Conservation (phyloP, 306 rosid genomes). For the Argentina anserina region DNA sequence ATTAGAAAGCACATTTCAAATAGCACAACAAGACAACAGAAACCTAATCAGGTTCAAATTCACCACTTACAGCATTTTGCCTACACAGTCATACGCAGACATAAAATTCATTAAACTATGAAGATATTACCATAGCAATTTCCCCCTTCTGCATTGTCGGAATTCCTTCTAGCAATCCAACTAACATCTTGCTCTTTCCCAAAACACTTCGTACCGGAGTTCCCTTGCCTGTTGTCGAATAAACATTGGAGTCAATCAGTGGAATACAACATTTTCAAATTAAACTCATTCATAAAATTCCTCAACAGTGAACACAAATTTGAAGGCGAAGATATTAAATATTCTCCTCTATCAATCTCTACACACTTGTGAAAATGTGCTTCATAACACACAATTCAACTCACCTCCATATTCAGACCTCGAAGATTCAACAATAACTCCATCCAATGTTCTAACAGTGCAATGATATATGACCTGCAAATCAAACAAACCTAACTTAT, state of each 20-base stretch:
- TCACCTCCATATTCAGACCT: constrained; percentile 75
- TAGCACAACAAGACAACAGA: background rate
- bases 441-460: constrained; percentile 81
- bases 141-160: constrained; percentile 96
- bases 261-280: constrained; percentile 15
- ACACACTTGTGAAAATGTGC: background rate
- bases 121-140: constrained; percentile 77
- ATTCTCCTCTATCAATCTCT: background rate
- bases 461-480: constrained; percentile 76
- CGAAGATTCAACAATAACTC: constrained; percentile 79
- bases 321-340: background rate
- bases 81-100: background rate
- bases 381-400: constrained; percentile 21
- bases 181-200: constrained; percentile 87
- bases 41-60: background rate
- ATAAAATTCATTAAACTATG: background rate
- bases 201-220: constrained; percentile 63
- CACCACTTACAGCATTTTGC: background rate
- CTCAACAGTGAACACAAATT: background rate
- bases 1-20: background rate
- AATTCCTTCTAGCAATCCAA: constrained; percentile 91
- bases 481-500: constrained; percentile 19
- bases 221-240: constrained; percentile 63
- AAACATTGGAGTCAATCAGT: constrained; percentile 22
- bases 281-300: background rate